phyloP scores from a whole-genome alignment of 116 monocot genomes.

The Papilionanthe hybrid region DNA sequence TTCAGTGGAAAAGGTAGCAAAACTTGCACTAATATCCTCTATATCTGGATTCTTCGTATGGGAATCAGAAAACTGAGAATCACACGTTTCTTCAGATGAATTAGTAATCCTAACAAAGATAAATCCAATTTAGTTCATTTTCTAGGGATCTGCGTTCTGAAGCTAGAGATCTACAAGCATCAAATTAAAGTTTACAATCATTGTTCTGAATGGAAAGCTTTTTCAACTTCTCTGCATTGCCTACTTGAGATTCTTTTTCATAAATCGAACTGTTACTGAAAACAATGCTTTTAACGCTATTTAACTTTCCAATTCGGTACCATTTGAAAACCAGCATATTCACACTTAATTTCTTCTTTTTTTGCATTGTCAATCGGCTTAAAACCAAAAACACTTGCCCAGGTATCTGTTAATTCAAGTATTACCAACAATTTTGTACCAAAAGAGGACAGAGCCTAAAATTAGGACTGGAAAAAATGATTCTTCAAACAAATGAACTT shows the following conservation, averaged over 20 bases:
- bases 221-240: not conserved
- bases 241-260: too few species aligned
- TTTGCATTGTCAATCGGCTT: slow-evolving; percentile 13
- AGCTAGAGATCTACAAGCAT: not conserved
- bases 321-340: slow-evolving; percentile 23
- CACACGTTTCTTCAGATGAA: not conserved
- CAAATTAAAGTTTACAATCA: not conserved
- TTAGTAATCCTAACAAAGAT: not conserved
- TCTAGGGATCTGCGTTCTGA: not conserved
- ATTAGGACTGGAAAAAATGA: not conserved
- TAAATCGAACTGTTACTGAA: not conserved
- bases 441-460: slow-evolving; percentile 22
- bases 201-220: not conserved
- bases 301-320: not conserved
- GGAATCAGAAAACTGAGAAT: not conserved
- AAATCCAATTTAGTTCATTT: not conserved
- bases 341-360: slow-evolving; percentile 15
- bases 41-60: too few species aligned
- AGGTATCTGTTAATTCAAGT: slow-evolving; percentile 22
- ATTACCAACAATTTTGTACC: slow-evolving; percentile 18
- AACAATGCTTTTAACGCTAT: not conserved
- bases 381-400: slow-evolving; percentile 22
- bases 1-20: not conserved
- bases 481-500: not conserved
- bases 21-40: not conserved